Conservation (phyloP, 2,329 filamentous ascomycete species). For the Aspergillus brunneoviolaceus region DNA sequence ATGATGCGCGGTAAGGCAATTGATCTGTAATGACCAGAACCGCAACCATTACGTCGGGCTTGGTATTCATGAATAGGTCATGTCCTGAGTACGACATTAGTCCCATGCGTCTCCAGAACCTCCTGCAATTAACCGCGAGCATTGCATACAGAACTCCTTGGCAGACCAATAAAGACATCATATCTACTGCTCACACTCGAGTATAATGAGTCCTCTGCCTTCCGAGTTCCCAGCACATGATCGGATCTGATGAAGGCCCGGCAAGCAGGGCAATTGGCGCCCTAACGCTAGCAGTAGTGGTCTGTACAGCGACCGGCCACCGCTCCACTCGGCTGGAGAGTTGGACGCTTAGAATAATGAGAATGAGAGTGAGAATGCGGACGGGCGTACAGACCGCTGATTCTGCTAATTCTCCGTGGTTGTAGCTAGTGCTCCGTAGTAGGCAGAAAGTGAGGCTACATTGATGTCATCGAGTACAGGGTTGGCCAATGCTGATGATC, state of each 20-base stretch:
- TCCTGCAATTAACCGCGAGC: neutral
- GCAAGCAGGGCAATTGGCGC: neutral
- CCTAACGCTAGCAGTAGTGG: neutral
- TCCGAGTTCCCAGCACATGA: neutral
- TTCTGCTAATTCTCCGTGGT: neutral
- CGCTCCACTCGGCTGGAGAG: neutral
- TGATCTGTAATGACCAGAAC: neutral
- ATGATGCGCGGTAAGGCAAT: neutral
- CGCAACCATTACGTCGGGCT: neutral
- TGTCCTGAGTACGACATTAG: neutral
- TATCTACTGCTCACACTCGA: neutral
- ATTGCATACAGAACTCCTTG: neutral
- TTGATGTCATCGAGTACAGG: slow-evolving; percentile 6
- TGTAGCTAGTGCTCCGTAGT: neutral
- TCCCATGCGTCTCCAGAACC: neutral
- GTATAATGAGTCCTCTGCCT: neutral
- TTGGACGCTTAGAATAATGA: neutral
- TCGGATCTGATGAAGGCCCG: neutral
- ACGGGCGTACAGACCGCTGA: slow-evolving; percentile 5
- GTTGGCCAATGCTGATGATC: slow-evolving; percentile 8
- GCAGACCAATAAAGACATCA: neutral
- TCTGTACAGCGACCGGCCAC: neutral
- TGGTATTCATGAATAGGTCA: too few species aligned
- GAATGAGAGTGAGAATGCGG: neutral
- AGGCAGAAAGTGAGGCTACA: slow-evolving; percentile 1